These are phyloP conservation scores for Fonsecaea erecta DNA, from an alignment of 2,329 filamentous ascomycete genomes.

Conservation along the genomic window DNA sequence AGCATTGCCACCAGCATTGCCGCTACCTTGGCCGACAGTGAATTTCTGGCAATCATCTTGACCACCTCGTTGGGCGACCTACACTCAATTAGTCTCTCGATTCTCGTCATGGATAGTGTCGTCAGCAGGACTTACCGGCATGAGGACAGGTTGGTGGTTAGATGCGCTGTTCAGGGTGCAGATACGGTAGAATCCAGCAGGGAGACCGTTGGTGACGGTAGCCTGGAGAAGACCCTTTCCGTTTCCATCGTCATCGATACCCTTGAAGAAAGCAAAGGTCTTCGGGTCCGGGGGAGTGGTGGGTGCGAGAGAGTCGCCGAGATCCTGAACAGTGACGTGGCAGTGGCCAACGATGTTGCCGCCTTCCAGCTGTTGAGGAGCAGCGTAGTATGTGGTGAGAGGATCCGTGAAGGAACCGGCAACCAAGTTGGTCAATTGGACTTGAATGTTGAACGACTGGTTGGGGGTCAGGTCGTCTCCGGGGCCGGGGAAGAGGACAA, in stretches of 20 bases:
- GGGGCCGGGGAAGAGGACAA: conserved; percentile 55
- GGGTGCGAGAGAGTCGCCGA: conserved; percentile 47
- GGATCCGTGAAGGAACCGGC: conserved; percentile 62
- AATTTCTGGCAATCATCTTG: conserved; percentile 70
- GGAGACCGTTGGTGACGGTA: conserved; percentile 62
- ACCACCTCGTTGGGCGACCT: conserved; percentile 67
- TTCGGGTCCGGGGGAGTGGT: conserved; percentile 46
- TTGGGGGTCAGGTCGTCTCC: conserved; percentile 50
- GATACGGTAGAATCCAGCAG: conserved; percentile 66
- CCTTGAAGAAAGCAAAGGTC: conserved; percentile 63
- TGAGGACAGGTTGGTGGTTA: conserved; percentile 66
- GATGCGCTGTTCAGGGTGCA: conserved; percentile 67
- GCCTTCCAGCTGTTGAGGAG: conserved; percentile 56
- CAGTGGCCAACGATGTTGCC: conserved; percentile 48
- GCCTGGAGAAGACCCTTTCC: conserved; percentile 60
- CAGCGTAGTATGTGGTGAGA: conserved; percentile 59
- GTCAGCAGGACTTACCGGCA: conserved; percentile 49
- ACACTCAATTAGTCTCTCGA: conserved; percentile 11
- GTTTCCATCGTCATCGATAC: conserved; percentile 64
- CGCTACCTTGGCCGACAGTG: conserved; percentile 58
- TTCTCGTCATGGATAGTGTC: not conserved
- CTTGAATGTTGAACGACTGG: conserved; percentile 53
- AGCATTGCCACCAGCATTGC: conserved; percentile 51
- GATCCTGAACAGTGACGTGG: conserved; percentile 57
- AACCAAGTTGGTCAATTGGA: conserved; percentile 56